phyloP scores from a whole-genome alignment of 495 filamentous ascomycete species.

The Cryomyces antarcticus region DNA sequence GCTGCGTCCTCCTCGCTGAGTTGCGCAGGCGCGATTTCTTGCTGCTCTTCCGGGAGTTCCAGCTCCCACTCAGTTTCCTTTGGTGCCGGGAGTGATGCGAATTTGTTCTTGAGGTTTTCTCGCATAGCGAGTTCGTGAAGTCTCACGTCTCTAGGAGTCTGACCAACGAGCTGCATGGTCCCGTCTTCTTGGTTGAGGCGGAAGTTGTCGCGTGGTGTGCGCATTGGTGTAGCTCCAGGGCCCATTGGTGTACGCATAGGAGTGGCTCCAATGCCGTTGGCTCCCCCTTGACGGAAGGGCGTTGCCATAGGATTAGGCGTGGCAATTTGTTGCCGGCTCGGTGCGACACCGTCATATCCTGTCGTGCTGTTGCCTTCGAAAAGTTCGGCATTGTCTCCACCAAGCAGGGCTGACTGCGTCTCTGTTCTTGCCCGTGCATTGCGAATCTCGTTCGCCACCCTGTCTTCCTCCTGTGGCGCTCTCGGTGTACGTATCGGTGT shows the following conservation, averaged over 20 bases:
- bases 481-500: constrained; percentile 83
- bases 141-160: constrained; percentile 60
- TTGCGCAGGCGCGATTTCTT: constrained; percentile 35
- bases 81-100: constrained; percentile 75
- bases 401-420: constrained; percentile 85
- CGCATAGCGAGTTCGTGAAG: constrained; percentile 50
- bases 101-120: constrained; percentile 45
- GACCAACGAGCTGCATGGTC: constrained; percentile 45
- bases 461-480: constrained; percentile 80
- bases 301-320: constrained; percentile 95
- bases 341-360: constrained; percentile 71
- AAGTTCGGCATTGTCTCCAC: constrained; percentile 82
- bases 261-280: constrained; percentile 48
- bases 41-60: constrained; percentile 70
- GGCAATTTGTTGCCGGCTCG: constrained; percentile 56
- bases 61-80: constrained; percentile 83
- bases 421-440: constrained; percentile 87
- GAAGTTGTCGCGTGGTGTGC: constrained; percentile 80
- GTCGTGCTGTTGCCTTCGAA: constrained; percentile 65
- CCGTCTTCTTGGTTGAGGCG: constrained; percentile 52
- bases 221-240: constrained; percentile 68
- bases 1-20: constrained; percentile 66
- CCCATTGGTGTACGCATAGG: constrained; percentile 35
- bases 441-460: constrained; percentile 86
- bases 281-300: constrained; percentile 49